Evolutionary conservation across 768 basidiomycete species (phyloP).

Genomic region (Boletus barrowsii): DNA sequence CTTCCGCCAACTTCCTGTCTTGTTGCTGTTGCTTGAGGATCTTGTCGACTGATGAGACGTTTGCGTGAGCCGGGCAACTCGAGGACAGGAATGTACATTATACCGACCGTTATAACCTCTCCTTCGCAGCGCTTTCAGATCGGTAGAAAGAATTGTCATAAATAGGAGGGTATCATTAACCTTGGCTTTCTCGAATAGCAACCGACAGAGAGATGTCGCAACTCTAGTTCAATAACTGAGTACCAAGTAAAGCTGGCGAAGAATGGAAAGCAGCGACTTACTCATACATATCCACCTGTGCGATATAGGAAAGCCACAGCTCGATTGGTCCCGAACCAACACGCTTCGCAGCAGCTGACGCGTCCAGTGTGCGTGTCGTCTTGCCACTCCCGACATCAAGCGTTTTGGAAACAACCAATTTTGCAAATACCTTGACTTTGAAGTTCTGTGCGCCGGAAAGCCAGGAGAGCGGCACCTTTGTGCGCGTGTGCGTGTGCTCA

Average conservation of each 20-base stretch:
- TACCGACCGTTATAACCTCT: slow-evolving; percentile 79
- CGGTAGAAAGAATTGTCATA: slow-evolving; percentile 92
- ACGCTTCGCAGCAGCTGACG: slow-evolving; percentile 67
- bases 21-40: slow-evolving; percentile 83
- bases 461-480: slow-evolving; percentile 64
- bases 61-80: slow-evolving; percentile 10
- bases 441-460: slow-evolving; percentile 62
- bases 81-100: background rate
- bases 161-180: slow-evolving; percentile 87
- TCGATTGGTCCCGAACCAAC: slow-evolving; percentile 60
- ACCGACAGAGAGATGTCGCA: slow-evolving; percentile 75
- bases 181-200: slow-evolving; percentile 74
- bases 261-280: slow-evolving; percentile 40
- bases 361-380: slow-evolving; percentile 56
- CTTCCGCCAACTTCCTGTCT: slow-evolving; percentile 55
- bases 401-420: slow-evolving; percentile 59
- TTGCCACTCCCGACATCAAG: slow-evolving; percentile 51
- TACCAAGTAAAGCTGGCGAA: background rate
- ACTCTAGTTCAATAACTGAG: slow-evolving; percentile 48
- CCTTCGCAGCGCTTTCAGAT: slow-evolving; percentile 73
- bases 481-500: slow-evolving; percentile 72
- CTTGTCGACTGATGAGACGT: slow-evolving; percentile 63
- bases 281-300: slow-evolving; percentile 90
- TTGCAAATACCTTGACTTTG: slow-evolving; percentile 64
- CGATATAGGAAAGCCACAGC: slow-evolving; percentile 72